Evolutionary conservation across 148 eudicot genomes (phyloP).

Genomic region (Nyssa sinensis): DNA sequence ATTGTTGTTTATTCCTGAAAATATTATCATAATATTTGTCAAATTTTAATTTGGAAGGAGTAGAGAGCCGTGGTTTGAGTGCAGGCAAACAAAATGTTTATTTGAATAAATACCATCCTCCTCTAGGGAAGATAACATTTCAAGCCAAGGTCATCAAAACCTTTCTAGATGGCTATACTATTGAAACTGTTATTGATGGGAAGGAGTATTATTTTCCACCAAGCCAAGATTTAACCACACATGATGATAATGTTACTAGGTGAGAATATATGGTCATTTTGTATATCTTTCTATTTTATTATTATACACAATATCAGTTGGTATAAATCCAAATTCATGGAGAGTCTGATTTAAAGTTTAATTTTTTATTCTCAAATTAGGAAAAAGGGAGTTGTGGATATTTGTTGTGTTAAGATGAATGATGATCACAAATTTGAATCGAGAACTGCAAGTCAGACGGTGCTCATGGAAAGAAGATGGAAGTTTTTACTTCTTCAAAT

Average conservation of each 20-base stretch:
- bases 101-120: constrained; percentile 60
- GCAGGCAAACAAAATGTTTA: constrained; percentile 65
- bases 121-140: constrained; percentile 77
- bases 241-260: constrained; percentile 41
- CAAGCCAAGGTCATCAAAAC: constrained; percentile 73
- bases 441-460: constrained; percentile 25
- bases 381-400: constrained; percentile 37
- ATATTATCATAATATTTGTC: not conserved
- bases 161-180: constrained; percentile 56
- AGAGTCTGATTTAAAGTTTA: not conserved
- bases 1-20: not conserved
- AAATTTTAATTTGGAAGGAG: constrained; percentile 1
- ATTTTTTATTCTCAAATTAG: constrained; percentile 28
- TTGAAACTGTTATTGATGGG: constrained; percentile 90
- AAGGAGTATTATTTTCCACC: constrained; percentile 78
- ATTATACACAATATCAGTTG: not conserved
- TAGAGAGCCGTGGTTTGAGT: constrained; percentile 13
- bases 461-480: constrained; percentile 23
- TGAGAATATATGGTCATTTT: constrained; percentile 20
- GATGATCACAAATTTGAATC: constrained; percentile 35
- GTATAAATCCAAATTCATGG: not conserved
- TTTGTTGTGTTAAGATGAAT: constrained; percentile 26
- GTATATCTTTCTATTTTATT: not conserved
- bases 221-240: constrained; percentile 26
- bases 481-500: constrained; percentile 28